Evolutionary conservation across 73 alveolate species (phyloP), one percentile per base, ranked within the genome.

Genomic region (Urostyla sp.): DNA sequence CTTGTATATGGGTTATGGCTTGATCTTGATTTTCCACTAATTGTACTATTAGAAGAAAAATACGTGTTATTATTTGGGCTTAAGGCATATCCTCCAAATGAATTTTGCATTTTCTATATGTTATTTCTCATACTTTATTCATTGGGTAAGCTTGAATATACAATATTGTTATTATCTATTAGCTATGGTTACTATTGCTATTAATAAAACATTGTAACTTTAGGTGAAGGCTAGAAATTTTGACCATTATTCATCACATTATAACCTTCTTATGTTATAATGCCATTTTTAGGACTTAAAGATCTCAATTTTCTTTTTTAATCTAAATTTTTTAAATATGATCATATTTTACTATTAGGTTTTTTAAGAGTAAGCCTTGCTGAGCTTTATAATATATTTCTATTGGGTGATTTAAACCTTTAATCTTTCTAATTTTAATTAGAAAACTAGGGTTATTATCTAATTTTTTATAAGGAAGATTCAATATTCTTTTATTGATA

Each of bases 221-320:
- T 63, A 3, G 79, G 46, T 21, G 37, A 43, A 31, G 51, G 51
- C 20, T 58, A 21, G 53, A 43, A 63, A 30, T 69, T 69, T n/a
- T n/a, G n/a, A 38, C 55, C 30, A 23, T 69, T 48, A 10, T 69
- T 69, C 18, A 69, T 69, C 18, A 54, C 69, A 30, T 49, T 48
- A 57, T 3, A 49, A 20, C 6, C 45, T 48, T 27, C 38, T 45
- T 59, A 69, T 27, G 3, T 24, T 10, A 37, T 69, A 34, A 2
- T 44, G 6, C 72, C 28, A 18, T 69, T 69, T 48, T 69, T 69
- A 0, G 83, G 83, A 27, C 72, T 48, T 27, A 69, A 37, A 6
- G 83, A 69, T 69, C 83, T 69, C 15, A 69, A 32, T 31, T 69
- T 69, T 46, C 83, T 69, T 13, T 69, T 45, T 26, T 44, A 31